These are phyloP conservation scores for Alternaria hordeiaustralica DNA, from an alignment of 2,329 filamentous ascomycete genomes.

Conservation along the genomic window DNA sequence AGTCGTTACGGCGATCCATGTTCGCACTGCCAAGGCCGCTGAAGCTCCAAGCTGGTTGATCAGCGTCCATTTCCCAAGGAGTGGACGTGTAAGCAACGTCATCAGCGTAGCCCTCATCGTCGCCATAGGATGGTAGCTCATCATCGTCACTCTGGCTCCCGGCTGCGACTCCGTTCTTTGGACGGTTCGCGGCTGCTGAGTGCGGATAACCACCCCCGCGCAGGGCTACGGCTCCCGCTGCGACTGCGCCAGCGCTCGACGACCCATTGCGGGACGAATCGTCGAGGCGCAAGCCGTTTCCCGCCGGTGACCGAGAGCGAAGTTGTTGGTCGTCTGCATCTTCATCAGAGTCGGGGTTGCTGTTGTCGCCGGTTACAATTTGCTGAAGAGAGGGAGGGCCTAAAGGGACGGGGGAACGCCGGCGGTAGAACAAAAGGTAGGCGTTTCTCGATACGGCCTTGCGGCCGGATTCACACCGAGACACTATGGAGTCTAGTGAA, in stretches of 20 bases:
- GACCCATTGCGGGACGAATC: conserved; percentile 87
- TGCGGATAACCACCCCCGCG: conserved; percentile 44
- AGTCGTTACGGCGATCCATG: conserved; percentile 15
- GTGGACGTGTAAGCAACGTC: conserved; percentile 7
- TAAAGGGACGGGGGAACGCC: conserved; percentile 76
- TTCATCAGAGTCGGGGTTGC: conserved; percentile 52
- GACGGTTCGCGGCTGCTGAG: conserved; percentile 42
- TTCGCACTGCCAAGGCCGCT: conserved; percentile 6
- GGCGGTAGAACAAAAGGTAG: conserved; percentile 95
- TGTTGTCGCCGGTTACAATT: conserved; percentile 66
- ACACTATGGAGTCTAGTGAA: conserved; percentile 74
- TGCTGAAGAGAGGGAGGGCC: conserved; percentile 78
- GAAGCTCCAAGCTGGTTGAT: conserved; percentile 34
- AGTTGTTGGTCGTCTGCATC: conserved; percentile 47
- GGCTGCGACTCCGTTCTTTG: conserved; percentile 44
- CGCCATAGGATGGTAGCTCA: conserved; percentile 28
- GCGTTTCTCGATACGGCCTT: conserved; percentile 76
- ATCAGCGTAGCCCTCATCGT: conserved; percentile 25
- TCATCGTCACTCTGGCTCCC: conserved; percentile 38
- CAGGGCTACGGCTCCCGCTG: conserved; percentile 63
- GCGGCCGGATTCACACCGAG: conserved; percentile 64
- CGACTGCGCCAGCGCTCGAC: conserved; percentile 86
- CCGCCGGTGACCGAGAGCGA: conserved; percentile 61
- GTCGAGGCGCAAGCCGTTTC: conserved; percentile 88
- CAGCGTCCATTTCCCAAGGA: conserved; percentile 9